These are phyloP conservation scores for Aquilaria sinensis DNA, from an alignment of 345 rosid genomes.

Conservation along the genomic window DNA sequence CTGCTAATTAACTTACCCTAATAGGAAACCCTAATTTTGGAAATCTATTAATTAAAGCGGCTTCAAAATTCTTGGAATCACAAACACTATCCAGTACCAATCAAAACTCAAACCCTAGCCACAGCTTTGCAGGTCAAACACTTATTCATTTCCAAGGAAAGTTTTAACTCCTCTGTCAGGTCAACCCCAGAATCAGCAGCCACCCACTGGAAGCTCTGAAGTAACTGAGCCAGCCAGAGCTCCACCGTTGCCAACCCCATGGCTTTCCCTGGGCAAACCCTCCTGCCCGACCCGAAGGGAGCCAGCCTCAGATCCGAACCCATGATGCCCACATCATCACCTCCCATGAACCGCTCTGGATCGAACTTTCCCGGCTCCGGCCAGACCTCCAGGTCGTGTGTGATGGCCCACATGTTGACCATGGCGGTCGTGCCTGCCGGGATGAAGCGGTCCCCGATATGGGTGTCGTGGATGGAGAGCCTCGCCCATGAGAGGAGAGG, in stretches of 20 bases:
- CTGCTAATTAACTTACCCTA: too few relatives aligned
- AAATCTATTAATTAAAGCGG: too few relatives aligned
- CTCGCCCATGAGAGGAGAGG: conserved; percentile 94
- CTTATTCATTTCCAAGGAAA: conserved; percentile 61
- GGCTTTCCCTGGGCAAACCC: conserved; percentile 67
- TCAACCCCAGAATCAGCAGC: conserved; percentile 29
- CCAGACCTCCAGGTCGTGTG: conserved; percentile 61
- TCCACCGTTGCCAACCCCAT: conserved; percentile 57
- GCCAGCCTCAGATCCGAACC: conserved; percentile 65
- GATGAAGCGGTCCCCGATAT: conserved; percentile 39
- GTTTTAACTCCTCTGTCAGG: conserved; percentile 41
- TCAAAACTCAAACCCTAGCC: conserved; percentile 20
- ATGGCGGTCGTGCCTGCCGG: conserved; percentile 85
- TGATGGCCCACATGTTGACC: conserved; percentile 95
- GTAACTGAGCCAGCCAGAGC: conserved; percentile 54
- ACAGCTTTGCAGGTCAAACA: conserved; percentile 49
- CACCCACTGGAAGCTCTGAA: conserved; percentile 45
- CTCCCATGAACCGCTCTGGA: conserved; percentile 57
- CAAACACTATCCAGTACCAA: too few relatives aligned
- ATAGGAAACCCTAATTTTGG: too few relatives aligned
- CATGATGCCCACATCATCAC: conserved; percentile 40
- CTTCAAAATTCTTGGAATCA: too few relatives aligned
- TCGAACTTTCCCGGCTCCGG: conserved; percentile 38
- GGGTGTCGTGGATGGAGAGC: conserved; percentile 64
- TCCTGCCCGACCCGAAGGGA: conserved; percentile 63